phyloP scores from a whole-genome alignment of 164 flowering plant genomes.

The Piper longum region DNA sequence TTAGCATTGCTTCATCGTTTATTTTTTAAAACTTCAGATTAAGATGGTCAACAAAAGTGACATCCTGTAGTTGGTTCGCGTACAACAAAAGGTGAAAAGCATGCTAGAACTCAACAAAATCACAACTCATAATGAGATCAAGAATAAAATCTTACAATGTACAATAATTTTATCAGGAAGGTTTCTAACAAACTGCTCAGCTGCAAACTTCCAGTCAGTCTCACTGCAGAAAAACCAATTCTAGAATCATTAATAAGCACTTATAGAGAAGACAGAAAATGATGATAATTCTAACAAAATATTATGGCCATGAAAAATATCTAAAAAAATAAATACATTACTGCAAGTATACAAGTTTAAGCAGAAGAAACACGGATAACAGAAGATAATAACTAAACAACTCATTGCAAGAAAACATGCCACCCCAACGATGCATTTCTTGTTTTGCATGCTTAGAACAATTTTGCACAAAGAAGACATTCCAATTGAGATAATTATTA shows the following conservation, averaged over 20 bases:
- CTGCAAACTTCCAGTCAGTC: constrained; percentile 86
- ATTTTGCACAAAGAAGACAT: no score
- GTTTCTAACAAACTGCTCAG: constrained; percentile 62
- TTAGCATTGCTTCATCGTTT: not conserved
- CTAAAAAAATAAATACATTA: no score
- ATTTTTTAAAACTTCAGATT: not conserved
- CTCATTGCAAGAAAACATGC: not conserved
- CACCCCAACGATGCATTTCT: no score
- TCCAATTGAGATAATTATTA: no score
- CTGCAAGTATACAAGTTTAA: not conserved
- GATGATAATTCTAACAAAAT: not conserved
- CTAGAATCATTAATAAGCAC: not conserved
- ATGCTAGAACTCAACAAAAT: no score
- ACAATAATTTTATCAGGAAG: constrained; percentile 80
- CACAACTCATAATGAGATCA: not conserved
- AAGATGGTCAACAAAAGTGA: not conserved
- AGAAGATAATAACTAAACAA: not conserved
- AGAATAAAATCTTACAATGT: constrained; percentile 55
- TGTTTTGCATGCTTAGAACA: no score
- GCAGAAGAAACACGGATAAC: not conserved
- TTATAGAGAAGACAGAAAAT: not conserved
- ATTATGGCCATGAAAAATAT: no score
- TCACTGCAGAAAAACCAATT: constrained; percentile 29
- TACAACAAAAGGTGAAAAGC: not conserved
- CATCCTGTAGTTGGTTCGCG: not conserved